Conservation (phyloP, 2,329 filamentous ascomycete genomes). For the Trichoderma breve region DNA sequence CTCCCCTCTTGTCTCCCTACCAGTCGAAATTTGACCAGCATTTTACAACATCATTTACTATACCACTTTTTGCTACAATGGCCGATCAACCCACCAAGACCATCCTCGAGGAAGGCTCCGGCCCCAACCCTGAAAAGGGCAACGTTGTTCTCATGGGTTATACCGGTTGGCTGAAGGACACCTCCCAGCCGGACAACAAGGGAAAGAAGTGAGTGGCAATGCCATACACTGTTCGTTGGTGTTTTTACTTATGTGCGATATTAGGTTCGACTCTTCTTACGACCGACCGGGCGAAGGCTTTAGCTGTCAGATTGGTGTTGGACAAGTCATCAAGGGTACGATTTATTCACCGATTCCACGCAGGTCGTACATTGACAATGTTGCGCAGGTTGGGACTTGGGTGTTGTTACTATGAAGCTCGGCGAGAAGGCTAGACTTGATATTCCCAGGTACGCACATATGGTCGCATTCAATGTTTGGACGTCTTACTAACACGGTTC, state of each 20-base stretch:
- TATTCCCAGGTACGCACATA: slow-evolving; percentile 53
- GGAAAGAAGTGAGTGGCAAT: slow-evolving; percentile 64
- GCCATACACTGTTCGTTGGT: background rate
- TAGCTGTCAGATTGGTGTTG: slow-evolving; percentile 75
- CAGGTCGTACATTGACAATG: background rate
- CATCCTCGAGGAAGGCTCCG: slow-evolving; percentile 55
- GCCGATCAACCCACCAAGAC: slow-evolving; percentile 48
- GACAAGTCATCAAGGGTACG: slow-evolving; percentile 81
- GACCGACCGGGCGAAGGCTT: slow-evolving; percentile 45
- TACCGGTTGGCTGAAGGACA: slow-evolving; percentile 80
- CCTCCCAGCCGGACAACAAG: slow-evolving; percentile 58
- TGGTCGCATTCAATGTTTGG: too few relatives aligned
- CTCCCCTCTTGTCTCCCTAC: background rate
- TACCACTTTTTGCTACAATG: background rate
- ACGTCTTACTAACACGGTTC: background rate
- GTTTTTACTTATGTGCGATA: background rate
- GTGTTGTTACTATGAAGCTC: slow-evolving; percentile 79
- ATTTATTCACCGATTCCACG: slow-evolving; percentile 13
- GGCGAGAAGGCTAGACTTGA: slow-evolving; percentile 86
- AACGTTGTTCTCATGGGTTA: slow-evolving; percentile 92
- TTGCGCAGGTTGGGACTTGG: slow-evolving; percentile 74
- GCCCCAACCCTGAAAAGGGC: too few relatives aligned
- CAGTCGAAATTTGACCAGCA: background rate
- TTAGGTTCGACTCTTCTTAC: slow-evolving; percentile 85
- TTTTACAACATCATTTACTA: background rate